Percentiles rank a stretch among this genome's conserved stretches.
Evolutionary conservation across 1,139 yeast species (phyloP).

Genomic region (Saccharomyces pastorianus): DNA sequence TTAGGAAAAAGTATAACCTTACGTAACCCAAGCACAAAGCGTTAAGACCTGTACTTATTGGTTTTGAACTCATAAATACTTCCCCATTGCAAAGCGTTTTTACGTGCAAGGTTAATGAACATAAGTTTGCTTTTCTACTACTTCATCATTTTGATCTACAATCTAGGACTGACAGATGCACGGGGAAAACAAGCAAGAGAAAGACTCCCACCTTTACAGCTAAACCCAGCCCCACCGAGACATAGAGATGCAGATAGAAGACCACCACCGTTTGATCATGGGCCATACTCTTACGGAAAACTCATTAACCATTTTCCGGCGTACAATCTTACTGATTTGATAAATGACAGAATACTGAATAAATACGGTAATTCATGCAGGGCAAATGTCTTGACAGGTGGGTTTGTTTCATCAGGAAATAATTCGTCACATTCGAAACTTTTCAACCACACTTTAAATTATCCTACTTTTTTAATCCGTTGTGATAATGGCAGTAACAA

Average conservation of each 20-base stretch:
- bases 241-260: neutral
- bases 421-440: neutral
- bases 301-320: neutral
- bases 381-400: neutral
- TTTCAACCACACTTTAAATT: neutral
- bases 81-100: neutral
- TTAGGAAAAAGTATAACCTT: neutral
- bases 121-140: neutral
- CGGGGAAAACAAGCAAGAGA: neutral
- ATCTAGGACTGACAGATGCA: neutral
- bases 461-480: neutral
- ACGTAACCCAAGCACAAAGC: neutral
- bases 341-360: neutral
- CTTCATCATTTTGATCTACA: neutral
- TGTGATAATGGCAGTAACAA: neutral
- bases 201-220: neutral
- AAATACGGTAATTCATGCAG: neutral
- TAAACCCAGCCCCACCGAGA: neutral
- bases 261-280: neutral
- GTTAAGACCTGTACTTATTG: neutral
- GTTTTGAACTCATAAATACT: neutral
- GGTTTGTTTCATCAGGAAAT: neutral
- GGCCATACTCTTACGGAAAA: neutral
- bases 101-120: neutral
- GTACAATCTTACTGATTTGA: neutral